Evolutionary conservation across 441 rosid genomes (phyloP).

Genomic region (Erodium moschatum): DNA sequence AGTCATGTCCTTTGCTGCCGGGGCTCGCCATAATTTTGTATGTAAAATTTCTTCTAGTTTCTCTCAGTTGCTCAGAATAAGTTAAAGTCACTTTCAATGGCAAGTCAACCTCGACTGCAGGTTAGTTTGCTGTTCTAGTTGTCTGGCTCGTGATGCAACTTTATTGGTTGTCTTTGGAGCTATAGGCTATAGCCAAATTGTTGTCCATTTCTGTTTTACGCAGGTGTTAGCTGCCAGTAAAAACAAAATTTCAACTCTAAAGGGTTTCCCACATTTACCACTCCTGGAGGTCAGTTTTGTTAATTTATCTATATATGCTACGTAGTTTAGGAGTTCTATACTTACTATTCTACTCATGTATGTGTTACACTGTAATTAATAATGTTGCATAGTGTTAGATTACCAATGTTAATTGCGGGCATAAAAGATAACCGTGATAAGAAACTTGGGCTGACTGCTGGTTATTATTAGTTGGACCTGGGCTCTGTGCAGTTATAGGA

Average conservation of each 20-base stretch:
- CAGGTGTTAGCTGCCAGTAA: conserved; percentile 99
- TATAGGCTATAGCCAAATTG: conserved; percentile 18
- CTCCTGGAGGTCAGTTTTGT: conserved; percentile 66
- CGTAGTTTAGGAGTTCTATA: neutral
- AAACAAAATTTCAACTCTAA: conserved; percentile 83
- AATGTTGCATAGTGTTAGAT: neutral
- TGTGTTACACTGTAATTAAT: neutral
- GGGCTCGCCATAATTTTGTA: conserved; percentile 1
- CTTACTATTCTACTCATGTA: neutral
- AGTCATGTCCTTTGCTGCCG: conserved; percentile 9
- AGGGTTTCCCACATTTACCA: conserved; percentile 87
- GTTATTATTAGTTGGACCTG: neutral
- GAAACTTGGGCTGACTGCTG: neutral
- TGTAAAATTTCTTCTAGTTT: conserved; percentile 41
- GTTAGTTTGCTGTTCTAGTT: conserved; percentile 33
- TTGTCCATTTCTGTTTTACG: conserved; percentile 10
- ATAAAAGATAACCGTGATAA: neutral
- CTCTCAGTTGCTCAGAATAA: conserved; percentile 98
- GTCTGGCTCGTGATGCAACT: conserved; percentile 12
- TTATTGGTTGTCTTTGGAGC: conserved; percentile 1
- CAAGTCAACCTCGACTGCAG: conserved; percentile 98
- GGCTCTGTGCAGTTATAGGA: neutral
- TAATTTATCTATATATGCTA: conserved; percentile 1
- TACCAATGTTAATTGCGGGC: neutral
- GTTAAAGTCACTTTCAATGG: conserved; percentile 92